Base-by-base conservation (phyloP, 805 yeast genomes). In the Maudiozyma barnettii region DNA sequence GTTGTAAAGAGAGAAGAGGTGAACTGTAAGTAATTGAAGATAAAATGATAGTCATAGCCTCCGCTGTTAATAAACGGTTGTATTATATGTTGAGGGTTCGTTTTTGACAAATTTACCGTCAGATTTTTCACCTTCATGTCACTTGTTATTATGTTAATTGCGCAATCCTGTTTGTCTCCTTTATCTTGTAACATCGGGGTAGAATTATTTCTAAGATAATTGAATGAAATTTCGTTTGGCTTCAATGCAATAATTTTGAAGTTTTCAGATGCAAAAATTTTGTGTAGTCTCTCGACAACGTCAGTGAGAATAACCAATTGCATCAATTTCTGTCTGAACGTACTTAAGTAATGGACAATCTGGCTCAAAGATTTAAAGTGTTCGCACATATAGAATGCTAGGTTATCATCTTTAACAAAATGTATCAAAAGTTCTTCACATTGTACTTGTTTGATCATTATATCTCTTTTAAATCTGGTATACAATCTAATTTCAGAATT, bases 161-260 rank as follows among this genome's bases (percentile, higher is more conserved):
- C 59, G 51, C 69, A 65, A 48, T 65, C 69, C 37, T 59, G 57
- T 19, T 49, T 53, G 45, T 54, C 58, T 3, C 13, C 20, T 13
- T 42, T 18, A 45, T 54, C 58, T 2, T 19, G 19, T 13, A 31
- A n/a, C 20, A 36, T 36, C 9, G 21, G 6, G 8, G 22, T 6
- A 14, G 23, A 18, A 19, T 44, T 46, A 40, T 58, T 53, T 22
- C 58, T 56, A 23, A 65, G 48, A 49, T 65, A 65, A 45, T 64
- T 63, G 51, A 65, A 65, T 8, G 64, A 53, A 13, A 65, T 63
- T 48, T 65, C 66, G 42, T 64, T 61, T 7, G 65, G 64, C 43
- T 59, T 59, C 37, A 64, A 46, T 21, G 59, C 59, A 10, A 63
- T 55, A 30, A 65, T 62, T 41, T 56, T 56, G 49, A 65, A 65